Evolutionary conservation across 2,329 filamentous ascomycete species (phyloP).

Genomic region (Colletotrichum melonis): DNA sequence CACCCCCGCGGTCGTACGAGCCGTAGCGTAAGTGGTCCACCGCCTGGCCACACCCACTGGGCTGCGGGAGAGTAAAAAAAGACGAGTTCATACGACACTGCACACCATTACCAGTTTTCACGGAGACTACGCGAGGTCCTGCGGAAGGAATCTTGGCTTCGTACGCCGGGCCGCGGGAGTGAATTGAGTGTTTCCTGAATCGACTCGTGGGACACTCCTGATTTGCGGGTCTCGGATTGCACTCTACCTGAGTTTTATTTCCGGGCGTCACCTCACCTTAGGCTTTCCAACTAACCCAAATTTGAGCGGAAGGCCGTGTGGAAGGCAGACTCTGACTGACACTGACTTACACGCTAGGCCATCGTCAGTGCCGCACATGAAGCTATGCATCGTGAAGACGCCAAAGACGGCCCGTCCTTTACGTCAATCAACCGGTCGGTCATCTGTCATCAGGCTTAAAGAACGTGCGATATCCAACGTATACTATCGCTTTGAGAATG

Average conservation of each 20-base stretch:
- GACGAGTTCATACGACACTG: not conserved
- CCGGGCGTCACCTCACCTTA: not conserved
- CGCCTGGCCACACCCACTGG: not conserved
- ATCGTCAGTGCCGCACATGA: not conserved
- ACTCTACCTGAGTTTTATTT: not conserved
- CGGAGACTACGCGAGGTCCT: not conserved
- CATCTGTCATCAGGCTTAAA: not conserved
- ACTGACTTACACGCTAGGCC: not conserved
- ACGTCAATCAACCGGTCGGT: not conserved
- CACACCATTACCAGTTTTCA: not conserved
- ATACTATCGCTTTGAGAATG: not conserved
- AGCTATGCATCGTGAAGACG: not conserved
- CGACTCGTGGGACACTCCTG: not conserved
- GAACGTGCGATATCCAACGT: constrained; percentile 13
- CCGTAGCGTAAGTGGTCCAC: not conserved
- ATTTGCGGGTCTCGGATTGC: not conserved
- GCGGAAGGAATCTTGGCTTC: not conserved
- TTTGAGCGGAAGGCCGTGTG: not conserved
- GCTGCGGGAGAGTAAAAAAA: not conserved
- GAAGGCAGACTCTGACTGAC: not conserved
- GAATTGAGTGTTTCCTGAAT: not conserved
- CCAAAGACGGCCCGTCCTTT: constrained; percentile 1
- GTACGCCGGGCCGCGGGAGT: not conserved
- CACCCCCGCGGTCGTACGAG: not conserved
- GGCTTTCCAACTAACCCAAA: not conserved